phyloP scores from a whole-genome alignment of 2,329 filamentous ascomycete species.

The Rhinocladiella similis region DNA sequence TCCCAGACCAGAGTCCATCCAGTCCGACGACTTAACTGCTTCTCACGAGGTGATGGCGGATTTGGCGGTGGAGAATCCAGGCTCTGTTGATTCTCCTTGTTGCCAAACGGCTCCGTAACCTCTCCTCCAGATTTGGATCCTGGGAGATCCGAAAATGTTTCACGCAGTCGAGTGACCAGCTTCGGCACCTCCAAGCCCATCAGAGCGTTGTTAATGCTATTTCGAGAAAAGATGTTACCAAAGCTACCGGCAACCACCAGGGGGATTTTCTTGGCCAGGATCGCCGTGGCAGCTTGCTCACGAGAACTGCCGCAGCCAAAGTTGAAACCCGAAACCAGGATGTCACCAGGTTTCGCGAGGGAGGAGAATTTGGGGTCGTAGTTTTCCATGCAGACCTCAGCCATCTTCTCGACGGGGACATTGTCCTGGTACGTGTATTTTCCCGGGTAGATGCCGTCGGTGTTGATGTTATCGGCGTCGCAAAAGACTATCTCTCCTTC shows the following conservation, averaged over 20 bases:
- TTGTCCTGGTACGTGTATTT: constrained; percentile 78
- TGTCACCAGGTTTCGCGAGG: constrained; percentile 68
- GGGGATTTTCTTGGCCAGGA: constrained; percentile 76
- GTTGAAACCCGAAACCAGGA: constrained; percentile 83
- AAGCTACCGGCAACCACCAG: constrained; percentile 80
- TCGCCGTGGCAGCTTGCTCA: constrained; percentile 86
- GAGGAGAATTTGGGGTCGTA: constrained; percentile 73
- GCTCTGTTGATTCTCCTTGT: constrained; percentile 41
- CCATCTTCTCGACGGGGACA: constrained; percentile 76
- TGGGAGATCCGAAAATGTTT: constrained; percentile 45
- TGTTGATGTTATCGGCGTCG: constrained; percentile 85
- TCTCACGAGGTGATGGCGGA: constrained; percentile 46
- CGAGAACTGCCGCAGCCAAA: constrained; percentile 81
- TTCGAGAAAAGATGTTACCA: constrained; percentile 76
- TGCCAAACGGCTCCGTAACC: constrained; percentile 48
- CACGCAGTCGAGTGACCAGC: constrained; percentile 36
- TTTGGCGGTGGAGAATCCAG: constrained; percentile 53
- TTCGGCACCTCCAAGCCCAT: constrained; percentile 40
- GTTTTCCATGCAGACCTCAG: constrained; percentile 88
- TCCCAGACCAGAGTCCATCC: constrained; percentile 87
- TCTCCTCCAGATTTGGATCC: constrained; percentile 30
- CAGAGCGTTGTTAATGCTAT: constrained; percentile 46
- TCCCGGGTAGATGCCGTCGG: constrained; percentile 87
- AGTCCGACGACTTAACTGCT: constrained; percentile 68
- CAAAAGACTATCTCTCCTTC: constrained; percentile 85